Evolutionary conservation across 2,329 filamentous ascomycete genomes (phyloP), one percentile per base, ranked within the genome.

Genomic region (Stemphylium vesicarium): DNA sequence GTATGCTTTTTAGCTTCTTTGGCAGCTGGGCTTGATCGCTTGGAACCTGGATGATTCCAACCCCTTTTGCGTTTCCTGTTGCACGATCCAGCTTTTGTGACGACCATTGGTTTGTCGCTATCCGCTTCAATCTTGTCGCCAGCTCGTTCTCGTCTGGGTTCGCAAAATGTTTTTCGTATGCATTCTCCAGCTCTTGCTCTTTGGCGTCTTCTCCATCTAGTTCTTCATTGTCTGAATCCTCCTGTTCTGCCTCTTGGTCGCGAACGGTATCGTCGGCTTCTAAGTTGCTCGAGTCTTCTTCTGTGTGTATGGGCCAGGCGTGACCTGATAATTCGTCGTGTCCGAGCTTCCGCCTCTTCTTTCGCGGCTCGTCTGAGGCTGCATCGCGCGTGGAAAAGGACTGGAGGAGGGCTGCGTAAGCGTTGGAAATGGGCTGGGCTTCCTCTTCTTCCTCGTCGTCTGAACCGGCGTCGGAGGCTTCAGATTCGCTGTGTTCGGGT

Each of bases 131-230:
- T 32, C 76, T 84, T 62, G 78, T 77, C 1, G 82, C 77, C 7
- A 92, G 77, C 37, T 83, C 75, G 5, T 82, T 80, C 43, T 89
- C 84, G 40, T 93, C 84, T 0, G 87, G 85, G 37, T 81, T 81
- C 31, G 86, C 85, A 71, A 96, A 96, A 75, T 97, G 94, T 7
- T 80, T 77, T 60, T 95, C 89, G 68, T 96, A 97, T 0, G 91
- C 89, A 72, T 96, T 90, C 4, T 77, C 77, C 5, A 56, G 32
- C 37, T 52, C 37, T 3, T 52, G 48, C 18, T 56, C 53, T 24
- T 37, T 32, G 9, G 4, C 11, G 3, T 51, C 47, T 4, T 51
- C 48, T 4, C 77, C 79, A 18, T 85, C 82, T 22, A n/a, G 58
- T 73, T 69, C 64, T 3, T 59, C 60, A 1, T 50, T 44, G 3